These are phyloP conservation scores for Tanacetum coccineum DNA, from an alignment of 129 eudicot genomes.

Conservation along the genomic window DNA sequence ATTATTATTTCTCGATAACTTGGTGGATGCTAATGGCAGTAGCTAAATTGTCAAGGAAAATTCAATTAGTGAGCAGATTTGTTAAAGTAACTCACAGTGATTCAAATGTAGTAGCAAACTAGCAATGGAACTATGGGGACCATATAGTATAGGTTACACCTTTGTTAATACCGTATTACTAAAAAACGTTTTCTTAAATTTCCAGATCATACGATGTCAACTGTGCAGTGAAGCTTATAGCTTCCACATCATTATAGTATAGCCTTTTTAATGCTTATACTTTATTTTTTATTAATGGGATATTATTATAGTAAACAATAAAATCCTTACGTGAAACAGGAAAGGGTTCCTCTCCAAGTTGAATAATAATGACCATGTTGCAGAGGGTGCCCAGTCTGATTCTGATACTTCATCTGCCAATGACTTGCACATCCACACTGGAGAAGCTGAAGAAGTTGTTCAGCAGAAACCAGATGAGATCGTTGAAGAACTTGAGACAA, in stretches of 20 bases:
- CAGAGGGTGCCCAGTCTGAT: constrained; percentile 24
- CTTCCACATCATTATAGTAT: background rate
- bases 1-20: background rate
- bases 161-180: background rate
- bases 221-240: background rate
- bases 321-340: constrained; percentile 42
- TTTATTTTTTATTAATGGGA: background rate
- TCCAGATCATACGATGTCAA: constrained; percentile 1
- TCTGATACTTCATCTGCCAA: constrained; percentile 33
- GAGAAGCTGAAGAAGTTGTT: constrained; percentile 24
- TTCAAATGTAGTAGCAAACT: background rate
- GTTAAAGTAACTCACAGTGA: background rate
- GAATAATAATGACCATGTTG: constrained; percentile 36
- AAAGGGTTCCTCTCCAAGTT: constrained; percentile 72
- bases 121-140: background rate
- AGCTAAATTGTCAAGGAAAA: background rate
- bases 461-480: too few species aligned
- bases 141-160: background rate
- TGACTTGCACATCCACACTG: constrained; percentile 8
- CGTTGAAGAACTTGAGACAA: background rate
- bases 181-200: background rate
- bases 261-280: background rate
- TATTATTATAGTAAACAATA: background rate
- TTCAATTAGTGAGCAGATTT: background rate
- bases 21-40: background rate